A percentile compares a stretch with the other conserved stretches of the same genome.
Evolutionary conservation across 441 rosid species (phyloP).

Genomic region (Croton setiger): DNA sequence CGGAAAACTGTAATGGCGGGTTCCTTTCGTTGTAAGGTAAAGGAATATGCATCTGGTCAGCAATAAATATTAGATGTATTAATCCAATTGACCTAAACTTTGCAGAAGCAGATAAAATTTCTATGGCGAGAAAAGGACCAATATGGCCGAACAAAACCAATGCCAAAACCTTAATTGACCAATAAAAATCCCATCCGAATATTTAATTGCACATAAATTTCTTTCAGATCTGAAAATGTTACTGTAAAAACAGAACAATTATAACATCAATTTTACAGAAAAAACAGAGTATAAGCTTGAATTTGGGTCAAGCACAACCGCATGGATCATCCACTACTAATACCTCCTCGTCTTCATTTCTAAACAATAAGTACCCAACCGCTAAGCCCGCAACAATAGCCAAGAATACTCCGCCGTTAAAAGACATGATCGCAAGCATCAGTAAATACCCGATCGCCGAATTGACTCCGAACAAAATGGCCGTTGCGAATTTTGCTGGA

Average conservation of each 20-base stretch:
- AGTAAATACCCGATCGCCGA: slow-evolving; percentile 56
- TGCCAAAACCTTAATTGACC: neutral
- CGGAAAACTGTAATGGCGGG: too few species aligned
- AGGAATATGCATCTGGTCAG: too few species aligned
- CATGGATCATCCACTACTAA: slow-evolving; percentile 34
- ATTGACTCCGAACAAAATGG: slow-evolving; percentile 45
- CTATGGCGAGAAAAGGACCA: too few species aligned
- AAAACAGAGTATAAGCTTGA: neutral
- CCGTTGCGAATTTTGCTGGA: slow-evolving; percentile 24
- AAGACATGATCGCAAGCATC: slow-evolving; percentile 73
- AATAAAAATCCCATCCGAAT: neutral
- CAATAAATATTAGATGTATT: neutral
- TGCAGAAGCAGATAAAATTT: too few species aligned
- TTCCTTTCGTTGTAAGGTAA: too few species aligned
- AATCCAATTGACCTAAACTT: neutral
- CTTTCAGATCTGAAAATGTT: neutral
- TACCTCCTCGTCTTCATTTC: slow-evolving; percentile 29
- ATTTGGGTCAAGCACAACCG: slow-evolving; percentile 40
- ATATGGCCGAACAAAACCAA: neutral
- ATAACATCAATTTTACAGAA: neutral
- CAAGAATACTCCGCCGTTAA: slow-evolving; percentile 60
- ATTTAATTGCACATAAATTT: neutral
- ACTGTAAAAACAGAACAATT: neutral
- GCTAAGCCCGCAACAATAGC: slow-evolving; percentile 45
- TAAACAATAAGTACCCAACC: slow-evolving; percentile 40